Evolutionary conservation across 2,329 filamentous ascomycete genomes (phyloP).

Genomic region (Fusarium anthophilum): DNA sequence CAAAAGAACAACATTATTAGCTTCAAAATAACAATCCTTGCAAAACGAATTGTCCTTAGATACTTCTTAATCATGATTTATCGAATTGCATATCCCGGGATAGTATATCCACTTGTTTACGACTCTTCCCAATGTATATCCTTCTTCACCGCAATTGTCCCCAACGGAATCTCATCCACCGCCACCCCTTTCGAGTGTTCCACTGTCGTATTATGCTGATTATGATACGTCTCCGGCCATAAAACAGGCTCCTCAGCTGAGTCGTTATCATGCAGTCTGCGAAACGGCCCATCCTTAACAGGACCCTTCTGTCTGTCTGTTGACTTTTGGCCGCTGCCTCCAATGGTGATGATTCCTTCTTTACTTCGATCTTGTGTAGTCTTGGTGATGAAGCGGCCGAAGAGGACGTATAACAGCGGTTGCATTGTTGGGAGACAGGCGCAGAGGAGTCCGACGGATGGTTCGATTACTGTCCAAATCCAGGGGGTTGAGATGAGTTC

Average conservation of each 20-base stretch:
- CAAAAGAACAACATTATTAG: too few species aligned
- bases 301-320: neutral
- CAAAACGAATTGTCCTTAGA: too few species aligned
- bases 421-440: constrained; percentile 6
- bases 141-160: neutral
- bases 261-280: neutral
- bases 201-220: neutral
- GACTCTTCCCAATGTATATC: neutral
- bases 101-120: fast-evolving
- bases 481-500: neutral
- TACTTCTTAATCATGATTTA: too few species aligned
- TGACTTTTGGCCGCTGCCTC: neutral
- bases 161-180: neutral
- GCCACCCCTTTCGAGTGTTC: neutral
- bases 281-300: neutral
- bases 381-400: neutral
- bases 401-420: neutral
- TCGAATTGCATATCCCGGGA: too few species aligned
- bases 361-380: neutral
- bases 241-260: constrained; percentile 6
- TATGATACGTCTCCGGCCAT: constrained; percentile 1
- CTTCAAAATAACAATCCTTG: too few species aligned
- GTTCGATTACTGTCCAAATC: constrained; percentile 8
- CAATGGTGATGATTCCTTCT: neutral
- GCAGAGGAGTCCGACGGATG: neutral